phyloP scores from a whole-genome alignment of 306 rosid genomes.

The Canavalia ensiformis region DNA sequence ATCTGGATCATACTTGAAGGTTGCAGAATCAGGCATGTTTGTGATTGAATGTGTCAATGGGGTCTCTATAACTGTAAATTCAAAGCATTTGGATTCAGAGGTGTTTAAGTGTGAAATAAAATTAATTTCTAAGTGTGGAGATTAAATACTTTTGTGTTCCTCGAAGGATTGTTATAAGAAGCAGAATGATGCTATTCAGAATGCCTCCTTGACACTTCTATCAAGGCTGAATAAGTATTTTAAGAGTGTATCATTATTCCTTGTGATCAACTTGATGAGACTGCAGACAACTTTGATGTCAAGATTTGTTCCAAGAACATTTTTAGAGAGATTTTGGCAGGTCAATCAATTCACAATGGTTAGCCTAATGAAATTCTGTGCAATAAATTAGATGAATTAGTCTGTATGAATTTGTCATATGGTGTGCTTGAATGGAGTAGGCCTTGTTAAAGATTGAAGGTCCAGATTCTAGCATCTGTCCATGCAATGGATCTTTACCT shows the following conservation, averaged over 20 bases:
- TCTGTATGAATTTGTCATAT: constrained; percentile 45
- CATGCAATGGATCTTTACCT: constrained; percentile 78
- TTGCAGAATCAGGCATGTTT: constrained; percentile 50
- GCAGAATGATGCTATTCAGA: constrained; percentile 84
- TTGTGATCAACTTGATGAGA: constrained; percentile 59
- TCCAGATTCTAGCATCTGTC: constrained; percentile 77
- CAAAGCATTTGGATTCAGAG: constrained; percentile 54
- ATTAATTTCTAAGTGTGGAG: constrained; percentile 65
- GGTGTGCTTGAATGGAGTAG: constrained; percentile 43
- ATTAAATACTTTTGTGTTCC: constrained; percentile 72
- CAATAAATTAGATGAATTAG: constrained; percentile 45
- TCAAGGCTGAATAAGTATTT: constrained; percentile 77
- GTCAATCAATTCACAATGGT: constrained; percentile 53
- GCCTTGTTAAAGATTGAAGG: constrained; percentile 66
- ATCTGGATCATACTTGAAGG: constrained; percentile 63
- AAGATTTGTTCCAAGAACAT: constrained; percentile 57
- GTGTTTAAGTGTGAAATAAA: constrained; percentile 72
- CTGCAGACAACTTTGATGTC: constrained; percentile 57
- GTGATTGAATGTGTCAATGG: constrained; percentile 54
- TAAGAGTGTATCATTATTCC: constrained; percentile 53
- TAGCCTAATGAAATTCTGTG: constrained; percentile 52
- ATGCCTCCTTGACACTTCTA: constrained; percentile 77
- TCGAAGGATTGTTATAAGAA: constrained; percentile 70
- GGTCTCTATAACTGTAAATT: constrained; percentile 50
- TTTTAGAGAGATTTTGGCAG: constrained; percentile 59